Evolutionary conservation across 129 eudicot genomes (phyloP), one percentile per base, ranked within the genome.

Genomic region (Saussurea involucrata): DNA sequence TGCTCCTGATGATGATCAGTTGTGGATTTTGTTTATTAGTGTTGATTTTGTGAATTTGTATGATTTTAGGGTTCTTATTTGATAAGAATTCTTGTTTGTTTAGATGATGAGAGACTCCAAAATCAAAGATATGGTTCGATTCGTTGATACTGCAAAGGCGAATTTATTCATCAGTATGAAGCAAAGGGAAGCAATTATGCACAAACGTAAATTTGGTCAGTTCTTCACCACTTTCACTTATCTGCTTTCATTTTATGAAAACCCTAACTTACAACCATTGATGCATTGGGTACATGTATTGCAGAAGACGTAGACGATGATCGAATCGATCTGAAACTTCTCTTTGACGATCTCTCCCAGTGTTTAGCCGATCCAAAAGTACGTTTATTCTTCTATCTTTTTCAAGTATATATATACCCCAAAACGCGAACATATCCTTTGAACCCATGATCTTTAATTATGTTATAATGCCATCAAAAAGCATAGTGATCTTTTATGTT

Each of bases 301-400:
- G 78, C 86, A 92, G 97, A 86, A 73, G 84, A 82, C 58, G 85
- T 77, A 18, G 87, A 76, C 3, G 81, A 76, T 73, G 95, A 92
- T 72, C 55, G 91, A 24, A 83, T 82, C 18, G 97, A 87, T 69
- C 78, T 92, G 49, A 87, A 68, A 72, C 83, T 79, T 75, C 82
- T 86, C 78, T 76, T 89, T 87, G 87, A 89, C 12, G 76, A 84
- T 24, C 80, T 91, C 32, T 70, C 86, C 24, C 81, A 73, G 13
- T 66, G 20, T 77, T 73, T 84, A 20, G 78, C 82, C 13, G 90
- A 75, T 42, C 83, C 87, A 33, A 74, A 80, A 60, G 97, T 85
- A 78, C 22, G 86, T 61, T 21, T 42, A 18, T 77, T 71, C 36
- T 31, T 66, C 9, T 70, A 24, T 33, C 49, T 40, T 2, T 40